Evolutionary conservation across 2,329 filamentous ascomycete species (phyloP), one percentile per base, ranked within the genome.

Genomic region (Trichoderma sp.): DNA sequence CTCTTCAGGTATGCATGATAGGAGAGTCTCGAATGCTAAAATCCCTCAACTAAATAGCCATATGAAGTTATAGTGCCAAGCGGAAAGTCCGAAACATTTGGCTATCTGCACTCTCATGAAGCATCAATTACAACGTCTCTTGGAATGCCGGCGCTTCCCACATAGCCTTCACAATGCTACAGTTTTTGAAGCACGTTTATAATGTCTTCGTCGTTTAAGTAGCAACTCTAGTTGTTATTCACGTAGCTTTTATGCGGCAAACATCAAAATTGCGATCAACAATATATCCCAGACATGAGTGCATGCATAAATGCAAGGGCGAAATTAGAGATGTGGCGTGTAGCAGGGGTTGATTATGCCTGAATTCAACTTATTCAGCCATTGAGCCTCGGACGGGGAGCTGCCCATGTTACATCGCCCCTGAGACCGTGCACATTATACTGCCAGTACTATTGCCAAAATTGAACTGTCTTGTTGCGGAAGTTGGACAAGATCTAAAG

Each of bases 291-390:
- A 29, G 19, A 35, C n/a, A 33, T 57, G 33, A 19, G 11, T 33
- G 53, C 29, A 21, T 35, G n/a, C 14, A 33, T 16, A 10, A 4
- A 57, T 57, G 55, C 55, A 57, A 57, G 55, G 55, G 55, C 55
- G 19, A 33, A 6, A 35, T 29, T 35, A 29, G 24, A 19, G 55
- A 33, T 49, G 21, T 49, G 16, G 31, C 55, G 16, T 8, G 61
- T 33, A 29, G 61, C 61, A 35, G 47, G 47, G 31, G 37, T 40
- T 27, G 19, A 61, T 61, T 61, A 63, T 63, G 61, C 47, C 61
- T 64, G 33, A 64, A 64, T 64, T 55, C 14, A 55, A 37, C 19
- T 37, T 33, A 64, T 64, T 55, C 61, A 64, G 21, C 61, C 61
- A 53, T 64, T 64, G 61, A 64, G 61, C 60, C 47, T 63, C 60